Conservation (phyloP, 495 filamentous ascomycete species). For the Parmelia sp. region DNA sequence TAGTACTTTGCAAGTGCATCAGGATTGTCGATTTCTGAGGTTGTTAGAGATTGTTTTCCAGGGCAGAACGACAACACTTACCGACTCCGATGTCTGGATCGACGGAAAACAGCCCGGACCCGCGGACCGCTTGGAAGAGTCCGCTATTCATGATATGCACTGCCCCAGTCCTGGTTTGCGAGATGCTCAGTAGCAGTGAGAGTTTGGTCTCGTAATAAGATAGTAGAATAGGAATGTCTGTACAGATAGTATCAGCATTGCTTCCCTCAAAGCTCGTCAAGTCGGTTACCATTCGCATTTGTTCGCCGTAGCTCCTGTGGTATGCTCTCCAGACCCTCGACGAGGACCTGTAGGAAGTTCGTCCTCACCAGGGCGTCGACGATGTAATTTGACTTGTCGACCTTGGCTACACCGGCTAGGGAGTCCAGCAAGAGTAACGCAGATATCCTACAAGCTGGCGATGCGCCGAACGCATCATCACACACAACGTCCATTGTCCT, state of each 20-base stretch:
- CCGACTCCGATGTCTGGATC: slow-evolving; percentile 89
- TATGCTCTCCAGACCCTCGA: slow-evolving; percentile 73
- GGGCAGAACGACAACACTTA: slow-evolving; percentile 36
- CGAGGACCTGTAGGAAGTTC: slow-evolving; percentile 83
- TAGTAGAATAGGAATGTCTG: slow-evolving; percentile 50
- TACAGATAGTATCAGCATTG: neutral
- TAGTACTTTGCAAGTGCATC: slow-evolving; percentile 75
- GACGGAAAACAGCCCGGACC: slow-evolving; percentile 74
- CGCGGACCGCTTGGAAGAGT: slow-evolving; percentile 74
- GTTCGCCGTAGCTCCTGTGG: slow-evolving; percentile 56
- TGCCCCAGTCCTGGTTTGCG: slow-evolving; percentile 72
- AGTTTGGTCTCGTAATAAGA: slow-evolving; percentile 70
- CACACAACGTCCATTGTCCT: slow-evolving; percentile 77
- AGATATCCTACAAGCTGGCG: slow-evolving; percentile 71
- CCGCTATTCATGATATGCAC: slow-evolving; percentile 76
- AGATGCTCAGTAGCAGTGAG: slow-evolving; percentile 75
- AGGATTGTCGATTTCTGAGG: slow-evolving; percentile 56
- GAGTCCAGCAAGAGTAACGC: slow-evolving; percentile 72
- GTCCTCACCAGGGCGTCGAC: slow-evolving; percentile 73
- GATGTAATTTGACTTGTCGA: slow-evolving; percentile 59
- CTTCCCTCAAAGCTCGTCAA: slow-evolving; percentile 6
- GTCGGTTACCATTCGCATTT: slow-evolving; percentile 41
- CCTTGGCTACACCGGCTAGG: slow-evolving; percentile 58
- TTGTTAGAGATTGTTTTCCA: slow-evolving; percentile 18
- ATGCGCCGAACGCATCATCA: slow-evolving; percentile 86